Percentiles rank a stretch among this genome's conserved stretches.
Conservation (phyloP, 306 rosid species). For the Pterocarpus santalinus region DNA sequence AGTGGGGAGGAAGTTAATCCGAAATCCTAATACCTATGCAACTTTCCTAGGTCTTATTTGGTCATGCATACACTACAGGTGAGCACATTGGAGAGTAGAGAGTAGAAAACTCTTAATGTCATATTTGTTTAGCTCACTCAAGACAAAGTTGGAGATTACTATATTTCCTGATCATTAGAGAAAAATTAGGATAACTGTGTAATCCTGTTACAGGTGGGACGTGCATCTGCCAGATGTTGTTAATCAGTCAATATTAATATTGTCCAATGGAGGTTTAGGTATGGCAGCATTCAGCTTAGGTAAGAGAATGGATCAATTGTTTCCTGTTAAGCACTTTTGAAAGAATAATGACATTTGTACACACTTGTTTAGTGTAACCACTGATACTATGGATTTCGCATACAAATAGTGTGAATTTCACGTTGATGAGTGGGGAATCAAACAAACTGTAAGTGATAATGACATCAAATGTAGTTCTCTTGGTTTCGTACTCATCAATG, state of each 20-base stretch:
- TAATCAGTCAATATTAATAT: slow-evolving; percentile 63
- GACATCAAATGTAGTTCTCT: too few relatives aligned
- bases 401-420: too few relatives aligned
- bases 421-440: too few relatives aligned
- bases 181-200: background rate
- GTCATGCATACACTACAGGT: slow-evolving; percentile 88
- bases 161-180: slow-evolving; percentile 1
- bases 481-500: too few relatives aligned
- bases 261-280: slow-evolving; percentile 90
- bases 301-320: slow-evolving; percentile 44
- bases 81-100: slow-evolving; percentile 19
- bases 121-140: slow-evolving; percentile 18
- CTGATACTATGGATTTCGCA: too few relatives aligned
- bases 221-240: slow-evolving; percentile 80
- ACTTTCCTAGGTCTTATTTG: slow-evolving; percentile 81
- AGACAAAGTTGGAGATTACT: background rate
- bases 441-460: too few relatives aligned
- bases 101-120: background rate
- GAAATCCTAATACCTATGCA: slow-evolving; percentile 94
- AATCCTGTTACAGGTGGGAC: slow-evolving; percentile 73
- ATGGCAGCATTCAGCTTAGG: slow-evolving; percentile 99
- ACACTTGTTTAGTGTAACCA: too few relatives aligned
- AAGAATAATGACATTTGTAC: background rate
- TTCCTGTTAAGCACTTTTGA: background rate
- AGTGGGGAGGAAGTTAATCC: slow-evolving; percentile 77